These are phyloP conservation scores for Apiotrichum porosum DNA, from an alignment of 1,284 basidiomycete species.

Conservation along the genomic window DNA sequence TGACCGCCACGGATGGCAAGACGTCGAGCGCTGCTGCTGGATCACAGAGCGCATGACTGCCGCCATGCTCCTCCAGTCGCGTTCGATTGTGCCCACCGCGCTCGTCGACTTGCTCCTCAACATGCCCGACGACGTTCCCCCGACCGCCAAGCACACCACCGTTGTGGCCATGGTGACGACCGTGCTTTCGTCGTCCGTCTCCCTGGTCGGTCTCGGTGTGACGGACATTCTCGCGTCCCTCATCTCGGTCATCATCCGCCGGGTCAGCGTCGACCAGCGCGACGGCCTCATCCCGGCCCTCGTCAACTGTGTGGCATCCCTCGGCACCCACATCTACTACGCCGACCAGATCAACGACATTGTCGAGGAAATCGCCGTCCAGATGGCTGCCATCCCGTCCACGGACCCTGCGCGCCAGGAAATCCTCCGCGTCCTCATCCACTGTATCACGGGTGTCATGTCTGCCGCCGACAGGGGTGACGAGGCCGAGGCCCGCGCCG, in stretches of 20 bases:
- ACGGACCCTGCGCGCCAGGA: conserved; percentile 57
- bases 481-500: conserved; percentile 21
- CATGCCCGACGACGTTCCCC: conserved; percentile 58
- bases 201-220: conserved; percentile 84
- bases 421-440: conserved; percentile 57
- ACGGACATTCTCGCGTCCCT: conserved; percentile 80
- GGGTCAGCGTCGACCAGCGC: conserved; percentile 60
- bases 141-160: conserved; percentile 60
- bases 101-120: conserved; percentile 75
- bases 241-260: conserved; percentile 66
- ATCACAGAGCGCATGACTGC: conserved; percentile 68
- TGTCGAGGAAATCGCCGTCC: conserved; percentile 73
- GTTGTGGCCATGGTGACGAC: conserved; percentile 78
- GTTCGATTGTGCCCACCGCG: conserved; percentile 79
- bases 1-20: conserved; percentile 66
- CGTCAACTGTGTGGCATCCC: conserved; percentile 73
- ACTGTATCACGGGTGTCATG: conserved; percentile 42
- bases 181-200: conserved; percentile 70
- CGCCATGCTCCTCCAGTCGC: conserved; percentile 87
- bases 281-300: conserved; percentile 67
- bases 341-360: conserved; percentile 95
- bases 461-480: conserved; percentile 33
- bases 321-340: conserved; percentile 83
- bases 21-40: conserved; percentile 74
- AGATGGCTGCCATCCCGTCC: conserved; percentile 55